phyloP scores from a whole-genome alignment of 495 filamentous ascomycete genomes.

The Penicillium alfredii region DNA sequence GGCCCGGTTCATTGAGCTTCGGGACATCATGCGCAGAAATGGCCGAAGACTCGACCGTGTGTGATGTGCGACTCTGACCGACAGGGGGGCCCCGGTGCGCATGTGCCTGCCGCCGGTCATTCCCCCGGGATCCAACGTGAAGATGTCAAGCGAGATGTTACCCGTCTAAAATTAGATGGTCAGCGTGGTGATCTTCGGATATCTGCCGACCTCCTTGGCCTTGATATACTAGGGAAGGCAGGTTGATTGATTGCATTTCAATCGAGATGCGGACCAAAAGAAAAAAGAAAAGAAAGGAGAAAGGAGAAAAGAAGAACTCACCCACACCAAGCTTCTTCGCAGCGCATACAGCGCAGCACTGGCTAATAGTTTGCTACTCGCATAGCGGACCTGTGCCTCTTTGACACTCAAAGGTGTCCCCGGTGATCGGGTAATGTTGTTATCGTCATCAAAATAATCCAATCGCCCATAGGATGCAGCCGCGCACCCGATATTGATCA shows the following conservation, averaged over 20 bases:
- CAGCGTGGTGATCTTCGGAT: neutral
- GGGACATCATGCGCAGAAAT: conserved; percentile 35
- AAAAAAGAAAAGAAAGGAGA: too few relatives aligned
- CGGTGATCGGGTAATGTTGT: conserved; percentile 10
- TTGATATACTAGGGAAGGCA: too few relatives aligned
- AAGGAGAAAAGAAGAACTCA: too few relatives aligned
- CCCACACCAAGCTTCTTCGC: conserved; percentile 35
- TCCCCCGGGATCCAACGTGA: conserved; percentile 38
- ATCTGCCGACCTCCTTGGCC: too few relatives aligned
- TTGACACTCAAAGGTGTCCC: conserved; percentile 28
- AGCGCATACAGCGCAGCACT: conserved; percentile 39
- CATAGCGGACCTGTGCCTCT: conserved; percentile 32
- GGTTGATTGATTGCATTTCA: too few relatives aligned
- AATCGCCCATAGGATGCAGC: conserved; percentile 29
- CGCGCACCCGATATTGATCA: conserved; percentile 39
- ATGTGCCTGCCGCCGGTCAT: conserved; percentile 28
- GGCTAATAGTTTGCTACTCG: conserved; percentile 37
- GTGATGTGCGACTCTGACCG: conserved; percentile 31
- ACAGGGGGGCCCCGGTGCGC: conserved; percentile 25
- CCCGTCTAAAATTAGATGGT: conserved; percentile 20
- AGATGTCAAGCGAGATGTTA: conserved; percentile 36
- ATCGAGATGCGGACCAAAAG: too few relatives aligned
- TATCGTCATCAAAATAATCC: conserved; percentile 32
- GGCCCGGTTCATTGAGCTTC: conserved; percentile 36
- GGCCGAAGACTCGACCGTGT: conserved; percentile 35